Evolutionary conservation across 2,329 filamentous ascomycete species (phyloP).

Genomic region (Aspergillus niger): DNA sequence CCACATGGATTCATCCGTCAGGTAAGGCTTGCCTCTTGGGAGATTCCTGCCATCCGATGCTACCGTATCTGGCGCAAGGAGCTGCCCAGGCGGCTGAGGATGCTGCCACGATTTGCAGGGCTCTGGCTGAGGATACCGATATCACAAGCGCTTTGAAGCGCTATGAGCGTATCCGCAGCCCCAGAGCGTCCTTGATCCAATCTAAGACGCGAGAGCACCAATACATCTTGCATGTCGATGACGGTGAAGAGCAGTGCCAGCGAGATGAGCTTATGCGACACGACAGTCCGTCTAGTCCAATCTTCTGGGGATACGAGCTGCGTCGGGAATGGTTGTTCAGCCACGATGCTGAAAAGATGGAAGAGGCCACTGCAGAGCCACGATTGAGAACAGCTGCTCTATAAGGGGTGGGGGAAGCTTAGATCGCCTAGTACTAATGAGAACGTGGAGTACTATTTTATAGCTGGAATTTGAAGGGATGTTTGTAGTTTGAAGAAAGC

Average conservation of each 20-base stretch:
- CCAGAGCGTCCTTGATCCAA: not conserved
- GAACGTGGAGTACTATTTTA: too few species aligned
- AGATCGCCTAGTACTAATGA: too few species aligned
- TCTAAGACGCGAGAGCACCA: not conserved
- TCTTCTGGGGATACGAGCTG: not conserved
- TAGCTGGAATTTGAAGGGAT: too few species aligned
- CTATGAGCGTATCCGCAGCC: not conserved
- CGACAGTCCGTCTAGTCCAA: not conserved
- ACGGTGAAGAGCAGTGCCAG: not conserved
- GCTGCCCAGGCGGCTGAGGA: not conserved
- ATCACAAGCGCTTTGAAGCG: not conserved
- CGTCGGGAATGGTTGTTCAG: not conserved
- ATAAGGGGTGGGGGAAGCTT: not conserved
- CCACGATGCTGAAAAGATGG: not conserved
- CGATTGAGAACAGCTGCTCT: not conserved
- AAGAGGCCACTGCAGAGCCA: not conserved
- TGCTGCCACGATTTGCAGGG: not conserved
- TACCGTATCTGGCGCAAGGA: not conserved
- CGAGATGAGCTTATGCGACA: not conserved
- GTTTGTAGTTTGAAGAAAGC: too few species aligned
- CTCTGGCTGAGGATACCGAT: not conserved
- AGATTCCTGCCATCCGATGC: not conserved
- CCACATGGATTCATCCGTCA: not conserved
- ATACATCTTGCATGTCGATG: not conserved
- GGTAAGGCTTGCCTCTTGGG: not conserved